Percentiles rank a stretch among this genome's conserved stretches.
These are phyloP conservation scores for Hyphopichia khmerensis DNA, from an alignment of 1,139 yeast genomes.

Conservation along the genomic window DNA sequence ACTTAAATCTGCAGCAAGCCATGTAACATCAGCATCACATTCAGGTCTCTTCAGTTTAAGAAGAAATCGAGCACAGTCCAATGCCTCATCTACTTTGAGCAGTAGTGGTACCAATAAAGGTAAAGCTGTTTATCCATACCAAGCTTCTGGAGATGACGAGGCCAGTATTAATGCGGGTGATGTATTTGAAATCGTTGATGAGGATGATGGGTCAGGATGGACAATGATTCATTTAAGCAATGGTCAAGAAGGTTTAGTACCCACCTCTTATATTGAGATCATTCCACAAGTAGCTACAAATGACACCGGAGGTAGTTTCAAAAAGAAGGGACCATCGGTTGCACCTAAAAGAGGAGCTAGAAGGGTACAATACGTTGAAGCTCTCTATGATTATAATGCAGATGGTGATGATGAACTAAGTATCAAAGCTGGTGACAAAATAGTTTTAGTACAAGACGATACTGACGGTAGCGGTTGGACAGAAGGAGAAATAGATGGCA, in stretches of 20 bases:
- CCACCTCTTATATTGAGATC: constrained; percentile 75
- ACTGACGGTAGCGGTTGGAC: constrained; percentile 97
- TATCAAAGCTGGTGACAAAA: constrained; percentile 70
- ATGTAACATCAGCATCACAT: constrained; percentile 18
- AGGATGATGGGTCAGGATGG: constrained; percentile 96
- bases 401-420: constrained; percentile 82
- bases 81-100: constrained; percentile 18
- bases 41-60: constrained; percentile 40
- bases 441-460: constrained; percentile 61
- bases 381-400: constrained; percentile 76
- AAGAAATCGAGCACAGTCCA: constrained; percentile 28
- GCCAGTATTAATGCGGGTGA: constrained; percentile 63
- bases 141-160: constrained; percentile 77
- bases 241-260: constrained; percentile 74
- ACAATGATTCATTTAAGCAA: constrained; percentile 48
- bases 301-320: constrained; percentile 31
- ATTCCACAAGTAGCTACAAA: constrained; percentile 6
- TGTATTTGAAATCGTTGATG: constrained; percentile 51
- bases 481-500: constrained; percentile 79
- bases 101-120: constrained; percentile 27
- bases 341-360: constrained; percentile 83
- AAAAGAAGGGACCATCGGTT: constrained; percentile 71
- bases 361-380: constrained; percentile 64
- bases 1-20: constrained; percentile 26
- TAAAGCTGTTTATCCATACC: constrained; percentile 65